Percentiles rank a stretch among this genome's conserved stretches.
These are phyloP conservation scores for Cutaneotrichosporon mucoides DNA, from an alignment of 1,284 basidiomycete species.

Conservation along the genomic window DNA sequence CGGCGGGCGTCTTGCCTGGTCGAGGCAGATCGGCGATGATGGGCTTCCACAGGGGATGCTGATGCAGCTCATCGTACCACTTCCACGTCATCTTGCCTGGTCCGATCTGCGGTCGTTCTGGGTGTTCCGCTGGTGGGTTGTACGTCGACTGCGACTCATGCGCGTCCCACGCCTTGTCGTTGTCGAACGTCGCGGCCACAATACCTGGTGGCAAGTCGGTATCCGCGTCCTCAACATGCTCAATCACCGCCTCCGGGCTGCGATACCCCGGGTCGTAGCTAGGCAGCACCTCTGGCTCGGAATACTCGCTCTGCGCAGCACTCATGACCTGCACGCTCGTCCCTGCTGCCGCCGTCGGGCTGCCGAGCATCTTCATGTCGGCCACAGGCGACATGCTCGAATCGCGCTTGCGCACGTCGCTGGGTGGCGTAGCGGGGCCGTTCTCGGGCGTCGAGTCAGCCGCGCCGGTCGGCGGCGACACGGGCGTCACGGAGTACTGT, in stretches of 20 bases:
- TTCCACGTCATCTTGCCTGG: constrained; percentile 30
- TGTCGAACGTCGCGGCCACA: constrained; percentile 20
- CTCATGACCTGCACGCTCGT: neutral
- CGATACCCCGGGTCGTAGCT: constrained; percentile 23
- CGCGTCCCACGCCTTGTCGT: neutral
- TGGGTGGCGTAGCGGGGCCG: no score
- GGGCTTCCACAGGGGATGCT: constrained; percentile 34
- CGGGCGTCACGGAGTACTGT: neutral
- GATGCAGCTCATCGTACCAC: constrained; percentile 29
- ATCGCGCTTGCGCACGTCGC: no score
- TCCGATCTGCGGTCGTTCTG: constrained; percentile 35
- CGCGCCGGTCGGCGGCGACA: neutral
- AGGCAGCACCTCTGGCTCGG: constrained; percentile 4
- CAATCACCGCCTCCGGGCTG: constrained; percentile 41
- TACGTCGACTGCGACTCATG: neutral
- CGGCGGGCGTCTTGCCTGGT: neutral
- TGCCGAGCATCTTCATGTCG: neutral
- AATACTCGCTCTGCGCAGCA: neutral
- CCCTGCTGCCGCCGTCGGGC: neutral
- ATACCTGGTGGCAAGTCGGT: constrained; percentile 34
- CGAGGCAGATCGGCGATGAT: constrained; percentile 28
- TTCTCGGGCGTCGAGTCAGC: no score
- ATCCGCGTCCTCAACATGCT: constrained; percentile 33
- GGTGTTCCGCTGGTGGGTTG: neutral
- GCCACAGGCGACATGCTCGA: neutral